phyloP scores from a whole-genome alignment of 805 yeast genomes.

The Candida lessepsii region DNA sequence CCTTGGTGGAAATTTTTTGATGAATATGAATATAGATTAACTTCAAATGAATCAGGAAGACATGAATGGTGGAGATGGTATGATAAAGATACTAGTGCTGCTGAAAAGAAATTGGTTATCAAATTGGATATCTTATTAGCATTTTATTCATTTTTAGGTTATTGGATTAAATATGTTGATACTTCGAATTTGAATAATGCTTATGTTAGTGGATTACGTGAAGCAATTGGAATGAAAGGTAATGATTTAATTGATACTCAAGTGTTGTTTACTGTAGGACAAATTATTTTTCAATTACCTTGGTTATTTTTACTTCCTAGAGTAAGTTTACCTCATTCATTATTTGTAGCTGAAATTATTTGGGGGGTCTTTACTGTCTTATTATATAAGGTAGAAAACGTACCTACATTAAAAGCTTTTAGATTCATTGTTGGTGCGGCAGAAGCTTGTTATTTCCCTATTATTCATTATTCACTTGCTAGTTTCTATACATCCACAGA shows the following conservation, averaged over 20 bases:
- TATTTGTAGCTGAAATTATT: constrained; percentile 16
- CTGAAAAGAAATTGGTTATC: constrained; percentile 27
- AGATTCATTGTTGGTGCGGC: constrained; percentile 26
- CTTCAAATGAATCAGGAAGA: constrained; percentile 17
- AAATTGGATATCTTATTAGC: constrained; percentile 25
- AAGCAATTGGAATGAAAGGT: constrained; percentile 35
- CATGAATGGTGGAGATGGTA: constrained; percentile 26
- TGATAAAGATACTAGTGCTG: constrained; percentile 25
- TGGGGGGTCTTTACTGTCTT: constrained; percentile 25
- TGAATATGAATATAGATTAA: constrained; percentile 30
- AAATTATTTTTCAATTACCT: constrained; percentile 27
- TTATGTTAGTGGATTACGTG: constrained; percentile 25
- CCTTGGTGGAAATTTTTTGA: constrained; percentile 49
- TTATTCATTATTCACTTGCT: constrained; percentile 26
- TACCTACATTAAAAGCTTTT: constrained; percentile 23
- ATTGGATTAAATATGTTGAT: constrained; percentile 14
- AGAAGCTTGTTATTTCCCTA: constrained; percentile 27
- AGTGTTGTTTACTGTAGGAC: constrained; percentile 23
- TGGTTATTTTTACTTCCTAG: constrained; percentile 24
- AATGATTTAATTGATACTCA: constrained; percentile 29
- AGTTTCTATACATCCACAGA: constrained; percentile 25
- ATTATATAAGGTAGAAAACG: constrained; percentile 18
- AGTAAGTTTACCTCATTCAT: constrained; percentile 15
- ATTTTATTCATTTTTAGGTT: constrained; percentile 13
- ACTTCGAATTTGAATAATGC: constrained; percentile 20